Conservation (phyloP, 805 yeast species). For the Wickerhamomyces queroliae region DNA sequence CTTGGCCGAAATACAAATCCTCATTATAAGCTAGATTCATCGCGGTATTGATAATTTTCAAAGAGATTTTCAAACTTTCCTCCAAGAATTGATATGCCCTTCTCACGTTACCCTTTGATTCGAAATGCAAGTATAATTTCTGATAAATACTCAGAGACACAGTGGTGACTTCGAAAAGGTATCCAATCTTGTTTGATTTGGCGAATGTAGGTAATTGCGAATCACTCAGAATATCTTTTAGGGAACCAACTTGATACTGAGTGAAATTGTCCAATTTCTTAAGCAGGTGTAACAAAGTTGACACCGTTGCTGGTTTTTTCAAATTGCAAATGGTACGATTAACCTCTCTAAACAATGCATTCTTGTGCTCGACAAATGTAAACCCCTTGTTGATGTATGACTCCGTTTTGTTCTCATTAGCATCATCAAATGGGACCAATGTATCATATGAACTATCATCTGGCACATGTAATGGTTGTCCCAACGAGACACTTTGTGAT, state of each 20-base stretch:
- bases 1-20: constrained; percentile 33
- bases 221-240: constrained; percentile 14
- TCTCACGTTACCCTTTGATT: constrained; percentile 20
- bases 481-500: constrained; percentile 7
- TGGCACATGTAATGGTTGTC: constrained; percentile 12
- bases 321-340: constrained; percentile 27
- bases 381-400: constrained; percentile 27
- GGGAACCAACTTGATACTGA: constrained; percentile 20
- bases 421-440: constrained; percentile 26
- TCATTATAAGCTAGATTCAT: constrained; percentile 27
- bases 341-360: constrained; percentile 25
- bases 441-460: constrained; percentile 17
- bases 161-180: constrained; percentile 22
- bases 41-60: constrained; percentile 29
- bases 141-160: constrained; percentile 28
- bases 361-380: constrained; percentile 25
- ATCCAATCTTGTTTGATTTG: constrained; percentile 17
- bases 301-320: constrained; percentile 26
- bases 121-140: constrained; percentile 36
- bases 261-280: constrained; percentile 29
- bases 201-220: constrained; percentile 8
- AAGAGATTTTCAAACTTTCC: constrained; percentile 22
- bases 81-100: constrained; percentile 31
- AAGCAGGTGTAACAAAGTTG: constrained; percentile 27
- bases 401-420: constrained; percentile 31